Evolutionary conservation across 306 rosid genomes (phyloP), one percentile per base, ranked within the genome.

Genomic region (Datisca glomerata): DNA sequence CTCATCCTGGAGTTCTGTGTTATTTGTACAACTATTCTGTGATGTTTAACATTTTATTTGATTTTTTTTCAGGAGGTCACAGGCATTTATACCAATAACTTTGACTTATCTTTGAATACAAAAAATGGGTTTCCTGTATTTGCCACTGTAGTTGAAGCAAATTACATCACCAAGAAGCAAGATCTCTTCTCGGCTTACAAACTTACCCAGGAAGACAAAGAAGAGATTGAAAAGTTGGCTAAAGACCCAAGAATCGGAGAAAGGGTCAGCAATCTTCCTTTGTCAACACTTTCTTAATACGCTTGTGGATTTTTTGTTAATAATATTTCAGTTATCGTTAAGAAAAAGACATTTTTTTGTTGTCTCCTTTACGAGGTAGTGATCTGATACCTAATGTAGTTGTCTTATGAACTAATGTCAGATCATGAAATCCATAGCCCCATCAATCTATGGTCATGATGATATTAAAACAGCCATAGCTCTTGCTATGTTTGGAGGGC

Each of bases 61-160:
- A 51, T 47, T 5, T 31, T 24, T 22, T 64, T 72, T 49, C 81
- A 89, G 98, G 98, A 89, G 72, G 95, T 89, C 61, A 89, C 98
- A 0, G 98, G 98, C 38, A 67, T 84, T 51, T 89, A 89, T 64
- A 70, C 98, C 12, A 89, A 89, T 54, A 89, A 89, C 67, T 89
- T 89, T 10, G 98, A 89, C 72, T 60, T 89, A 25, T 89, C 98
- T 32, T 70, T 89, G 55, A 89, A 89, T 66, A 89, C 98, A 39
- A 89, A 89, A 80, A 84, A 89, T 27, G 98, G 98, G 12, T 89
- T 89, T 58, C 98, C 98, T 3, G 98, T 89, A 45, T 89, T 89
- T 72, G 93, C 98, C 52, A 89, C 98, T 37, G 98, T 89, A 18
- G 95, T 89, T 21, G 98, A 89, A 80, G 95, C 98, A 43, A 89